phyloP scores from a whole-genome alignment of 305 asterid genomes.

The Plantago rigida region DNA sequence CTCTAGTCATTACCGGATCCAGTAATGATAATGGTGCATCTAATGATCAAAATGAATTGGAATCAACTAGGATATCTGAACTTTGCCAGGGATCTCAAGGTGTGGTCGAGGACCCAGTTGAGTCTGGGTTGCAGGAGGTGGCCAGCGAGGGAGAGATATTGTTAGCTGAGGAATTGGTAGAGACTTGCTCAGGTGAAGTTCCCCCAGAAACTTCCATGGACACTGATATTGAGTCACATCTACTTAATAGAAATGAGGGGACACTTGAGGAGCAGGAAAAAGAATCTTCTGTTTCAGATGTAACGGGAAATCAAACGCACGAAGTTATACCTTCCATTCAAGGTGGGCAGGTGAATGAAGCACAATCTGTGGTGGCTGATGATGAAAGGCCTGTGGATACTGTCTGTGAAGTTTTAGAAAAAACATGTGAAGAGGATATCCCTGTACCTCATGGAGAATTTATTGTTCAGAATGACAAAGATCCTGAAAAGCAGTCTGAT shows the following conservation, averaged over 20 bases:
- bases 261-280: constrained; percentile 25
- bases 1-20: constrained; percentile 7
- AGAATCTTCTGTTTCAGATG: constrained; percentile 24
- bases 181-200: constrained; percentile 23
- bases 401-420: constrained; percentile 25
- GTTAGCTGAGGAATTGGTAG: constrained; percentile 18
- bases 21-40: constrained; percentile 21
- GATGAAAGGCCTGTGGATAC: constrained; percentile 26
- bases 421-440: constrained; percentile 21
- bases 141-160: constrained; percentile 24
- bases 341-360: constrained; percentile 29
- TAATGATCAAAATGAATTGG: constrained; percentile 22
- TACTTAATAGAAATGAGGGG: constrained; percentile 26
- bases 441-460: constrained; percentile 26
- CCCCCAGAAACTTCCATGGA: constrained; percentile 24
- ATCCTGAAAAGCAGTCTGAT: constrained; percentile 25
- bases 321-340: constrained; percentile 20
- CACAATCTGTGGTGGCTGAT: constrained; percentile 23
- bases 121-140: constrained; percentile 24
- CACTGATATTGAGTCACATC: constrained; percentile 26
- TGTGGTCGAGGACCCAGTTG: constrained; percentile 25
- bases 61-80: constrained; percentile 21
- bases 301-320: constrained; percentile 25
- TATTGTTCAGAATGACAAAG: constrained; percentile 30
- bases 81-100: constrained; percentile 26